These are phyloP conservation scores for Actinomortierella ambigua DNA, from an alignment of 371 early-diverging fungal genomes.

Conservation along the genomic window DNA sequence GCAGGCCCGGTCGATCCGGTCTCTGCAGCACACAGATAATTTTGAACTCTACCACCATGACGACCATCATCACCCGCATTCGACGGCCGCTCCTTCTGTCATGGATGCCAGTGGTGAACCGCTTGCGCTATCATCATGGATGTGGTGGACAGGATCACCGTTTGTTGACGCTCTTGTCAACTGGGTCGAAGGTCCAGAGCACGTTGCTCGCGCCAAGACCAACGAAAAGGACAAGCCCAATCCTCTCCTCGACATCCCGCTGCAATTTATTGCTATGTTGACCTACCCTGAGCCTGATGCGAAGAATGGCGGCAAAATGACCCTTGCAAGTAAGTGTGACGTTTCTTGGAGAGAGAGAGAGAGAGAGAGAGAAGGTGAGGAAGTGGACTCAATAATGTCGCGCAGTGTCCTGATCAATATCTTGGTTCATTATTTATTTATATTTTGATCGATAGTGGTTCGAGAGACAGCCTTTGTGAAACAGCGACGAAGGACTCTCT, in stretches of 20 bases:
- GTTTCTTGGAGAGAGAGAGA: neutral
- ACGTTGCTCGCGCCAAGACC: constrained; percentile 6
- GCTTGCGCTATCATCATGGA: constrained; percentile 2
- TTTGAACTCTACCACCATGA: neutral
- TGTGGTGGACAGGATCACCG: constrained; percentile 33
- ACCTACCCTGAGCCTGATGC: constrained; percentile 52
- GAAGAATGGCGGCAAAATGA: constrained; percentile 46
- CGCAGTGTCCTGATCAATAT: no score
- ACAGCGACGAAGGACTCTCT: constrained; percentile 46
- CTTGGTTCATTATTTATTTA: no score
- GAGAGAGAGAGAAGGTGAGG: neutral
- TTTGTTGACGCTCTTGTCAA: constrained; percentile 33
- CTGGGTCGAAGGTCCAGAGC: constrained; percentile 41
- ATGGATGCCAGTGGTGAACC: neutral
- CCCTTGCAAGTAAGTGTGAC: constrained; percentile 32
- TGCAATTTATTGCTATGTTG: constrained; percentile 51
- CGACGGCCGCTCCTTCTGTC: neutral
- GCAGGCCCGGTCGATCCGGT: constrained; percentile 7
- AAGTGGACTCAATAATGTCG: constrained; percentile 3
- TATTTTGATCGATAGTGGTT: constrained; percentile 22
- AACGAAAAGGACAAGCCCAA: constrained; percentile 42
- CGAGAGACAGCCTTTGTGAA: constrained; percentile 51
- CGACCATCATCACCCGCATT: constrained; percentile 10
- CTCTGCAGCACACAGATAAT: neutral
- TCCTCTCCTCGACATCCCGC: constrained; percentile 46